Conservation (phyloP, 2,329 filamentous ascomycete genomes). For the Aureobasidium uvarum region DNA sequence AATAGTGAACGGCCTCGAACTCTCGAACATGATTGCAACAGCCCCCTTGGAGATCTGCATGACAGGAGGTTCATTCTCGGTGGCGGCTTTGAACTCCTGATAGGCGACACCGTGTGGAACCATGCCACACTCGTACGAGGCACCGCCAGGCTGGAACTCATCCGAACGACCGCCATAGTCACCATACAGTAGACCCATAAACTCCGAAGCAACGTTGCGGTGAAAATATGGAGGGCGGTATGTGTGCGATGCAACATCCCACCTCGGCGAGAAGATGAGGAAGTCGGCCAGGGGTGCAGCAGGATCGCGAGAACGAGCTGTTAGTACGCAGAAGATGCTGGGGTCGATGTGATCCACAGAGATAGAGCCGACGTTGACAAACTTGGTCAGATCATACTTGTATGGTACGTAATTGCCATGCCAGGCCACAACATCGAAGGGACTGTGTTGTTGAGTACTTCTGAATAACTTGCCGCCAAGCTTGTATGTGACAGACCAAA, state of each 20-base stretch:
- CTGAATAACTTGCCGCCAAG: slow-evolving; percentile 38
- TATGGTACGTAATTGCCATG: slow-evolving; percentile 40
- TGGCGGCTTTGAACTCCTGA: slow-evolving; percentile 49
- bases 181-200: slow-evolving; percentile 41
- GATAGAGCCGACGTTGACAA: slow-evolving; percentile 41
- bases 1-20: slow-evolving; percentile 28
- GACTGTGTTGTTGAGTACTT: slow-evolving; percentile 41
- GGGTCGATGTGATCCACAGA: slow-evolving; percentile 43
- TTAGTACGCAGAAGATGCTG: slow-evolving; percentile 41
- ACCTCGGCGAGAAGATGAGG: slow-evolving; percentile 42
- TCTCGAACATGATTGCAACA: slow-evolving; percentile 46
- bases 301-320: slow-evolving; percentile 41
- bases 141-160: slow-evolving; percentile 44
- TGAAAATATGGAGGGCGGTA: slow-evolving; percentile 43
- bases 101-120: slow-evolving; percentile 38
- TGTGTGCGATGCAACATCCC: slow-evolving; percentile 42
- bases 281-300: slow-evolving; percentile 40
- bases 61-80: slow-evolving; percentile 50
- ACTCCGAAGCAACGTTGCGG: slow-evolving; percentile 42
- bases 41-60: slow-evolving; percentile 46
- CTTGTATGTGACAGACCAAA: slow-evolving; percentile 40
- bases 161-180: slow-evolving; percentile 43
- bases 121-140: slow-evolving; percentile 40
- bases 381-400: slow-evolving; percentile 55
- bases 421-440: slow-evolving; percentile 48